A percentile compares a stretch with the other conserved stretches of the same genome.
Conservation (phyloP, 208 protist genomes). For the Acanthamoeba polyphaga region DNA sequence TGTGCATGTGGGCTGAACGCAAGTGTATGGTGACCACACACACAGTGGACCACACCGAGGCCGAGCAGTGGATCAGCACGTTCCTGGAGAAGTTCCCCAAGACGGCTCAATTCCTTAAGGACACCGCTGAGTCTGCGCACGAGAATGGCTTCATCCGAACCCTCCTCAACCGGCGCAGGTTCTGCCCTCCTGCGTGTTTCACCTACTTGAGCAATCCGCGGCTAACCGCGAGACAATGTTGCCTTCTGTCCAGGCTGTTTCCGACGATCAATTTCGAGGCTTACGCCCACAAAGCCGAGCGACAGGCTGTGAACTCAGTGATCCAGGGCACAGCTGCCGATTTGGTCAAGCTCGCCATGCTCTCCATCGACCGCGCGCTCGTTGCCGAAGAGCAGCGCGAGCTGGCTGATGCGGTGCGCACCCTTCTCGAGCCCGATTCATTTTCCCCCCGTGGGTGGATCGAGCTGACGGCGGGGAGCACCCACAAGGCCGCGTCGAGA, state of each 20-base stretch:
- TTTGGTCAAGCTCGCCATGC: slow-evolving; percentile 69
- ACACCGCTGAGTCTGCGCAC: slow-evolving; percentile 11
- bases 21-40: not conserved
- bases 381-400: slow-evolving; percentile 23
- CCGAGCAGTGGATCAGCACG: not conserved
- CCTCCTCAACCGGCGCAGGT: slow-evolving; percentile 39
- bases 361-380: slow-evolving; percentile 41
- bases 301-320: slow-evolving; percentile 63
- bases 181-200: not conserved
- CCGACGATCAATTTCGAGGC: slow-evolving; percentile 54
- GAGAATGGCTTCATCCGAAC: slow-evolving; percentile 45
- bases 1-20: not conserved
- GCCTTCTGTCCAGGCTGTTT: not conserved
- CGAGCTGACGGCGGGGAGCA: not conserved
- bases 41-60: slow-evolving; percentile 46
- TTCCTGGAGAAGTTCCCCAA: slow-evolving; percentile 73
- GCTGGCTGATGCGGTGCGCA: not conserved
- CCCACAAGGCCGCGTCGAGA: not conserved
- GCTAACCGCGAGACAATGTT: not conserved
- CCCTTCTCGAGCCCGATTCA: not conserved
- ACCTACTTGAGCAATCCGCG: too few species aligned
- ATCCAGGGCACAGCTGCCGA: slow-evolving; percentile 70
- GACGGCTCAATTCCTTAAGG: slow-evolving; percentile 45
- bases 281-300: slow-evolving; percentile 52
- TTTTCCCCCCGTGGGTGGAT: not conserved